These are phyloP conservation scores for Cladorrhinum sp. DNA, from an alignment of 2,329 filamentous ascomycete genomes.

Conservation along the genomic window DNA sequence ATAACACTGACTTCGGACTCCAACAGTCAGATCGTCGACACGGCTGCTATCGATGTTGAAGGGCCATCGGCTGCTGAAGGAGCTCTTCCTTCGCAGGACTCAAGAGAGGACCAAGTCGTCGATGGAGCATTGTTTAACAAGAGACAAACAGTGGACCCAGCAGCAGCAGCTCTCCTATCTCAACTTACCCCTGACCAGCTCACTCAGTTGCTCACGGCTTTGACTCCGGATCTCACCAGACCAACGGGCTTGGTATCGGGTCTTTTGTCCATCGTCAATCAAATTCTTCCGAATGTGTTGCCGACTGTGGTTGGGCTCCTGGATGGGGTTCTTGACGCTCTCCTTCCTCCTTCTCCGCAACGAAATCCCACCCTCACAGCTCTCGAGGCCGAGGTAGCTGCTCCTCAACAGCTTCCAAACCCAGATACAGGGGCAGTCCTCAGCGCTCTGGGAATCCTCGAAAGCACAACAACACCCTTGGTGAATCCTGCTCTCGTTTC, in stretches of 20 bases:
- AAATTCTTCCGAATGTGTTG: not conserved
- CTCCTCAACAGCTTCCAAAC: not conserved
- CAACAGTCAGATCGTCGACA: not conserved
- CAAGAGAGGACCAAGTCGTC: not conserved
- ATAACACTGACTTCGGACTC: not conserved
- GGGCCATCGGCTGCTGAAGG: not conserved
- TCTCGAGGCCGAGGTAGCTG: not conserved
- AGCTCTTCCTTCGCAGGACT: not conserved
- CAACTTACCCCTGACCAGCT: not conserved
- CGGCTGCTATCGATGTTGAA: not conserved
- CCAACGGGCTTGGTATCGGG: not conserved
- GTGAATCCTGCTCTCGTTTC: not conserved
- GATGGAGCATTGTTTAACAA: not conserved
- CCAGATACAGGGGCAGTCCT: not conserved
- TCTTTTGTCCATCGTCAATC: not conserved
- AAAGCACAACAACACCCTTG: not conserved
- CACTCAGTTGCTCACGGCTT: not conserved
- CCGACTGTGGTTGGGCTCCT: not conserved
- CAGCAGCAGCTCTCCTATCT: not conserved
- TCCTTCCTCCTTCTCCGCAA: not conserved
- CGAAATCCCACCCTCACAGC: not conserved
- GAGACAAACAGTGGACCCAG: not conserved
- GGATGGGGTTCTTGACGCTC: slow-evolving; percentile 2
- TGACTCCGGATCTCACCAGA: not conserved
- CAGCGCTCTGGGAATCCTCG: not conserved